A percentile compares a stretch with the other conserved stretches of the same genome.
Conservation (phyloP, 208 protist genomes). For the Sergeia podlipaevii region DNA sequence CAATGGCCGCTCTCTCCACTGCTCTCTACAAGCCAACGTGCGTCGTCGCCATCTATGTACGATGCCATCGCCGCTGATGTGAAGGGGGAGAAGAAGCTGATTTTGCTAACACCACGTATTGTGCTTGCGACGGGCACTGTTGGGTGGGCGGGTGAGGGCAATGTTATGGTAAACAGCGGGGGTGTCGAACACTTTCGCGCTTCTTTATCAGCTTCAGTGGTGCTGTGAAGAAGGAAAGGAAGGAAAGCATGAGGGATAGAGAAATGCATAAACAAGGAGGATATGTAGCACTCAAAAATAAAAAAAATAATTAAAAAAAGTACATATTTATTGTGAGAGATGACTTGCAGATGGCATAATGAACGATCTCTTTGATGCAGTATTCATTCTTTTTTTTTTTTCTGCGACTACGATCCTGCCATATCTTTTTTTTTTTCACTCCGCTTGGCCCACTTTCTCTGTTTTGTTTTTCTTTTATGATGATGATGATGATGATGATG, state of each 20-base stretch:
- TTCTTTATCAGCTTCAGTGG: conserved; percentile 71
- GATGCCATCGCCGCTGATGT: conserved; percentile 13
- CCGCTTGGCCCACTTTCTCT: too few relatives aligned
- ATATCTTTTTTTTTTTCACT: conserved; percentile 7
- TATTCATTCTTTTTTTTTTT: conserved; percentile 6
- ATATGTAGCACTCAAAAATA: too few relatives aligned
- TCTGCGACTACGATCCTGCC: not conserved
- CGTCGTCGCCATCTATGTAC: conserved; percentile 19
- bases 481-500: too few relatives aligned
- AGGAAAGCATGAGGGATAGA: not conserved
- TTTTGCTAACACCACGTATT: conserved; percentile 58
- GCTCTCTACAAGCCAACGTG: too few relatives aligned
- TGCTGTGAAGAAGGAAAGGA: conserved; percentile 15
- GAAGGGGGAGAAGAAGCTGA: conserved; percentile 15
- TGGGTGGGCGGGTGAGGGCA: conserved; percentile 71
- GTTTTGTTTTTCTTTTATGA: not conserved
- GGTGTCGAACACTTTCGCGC: conserved; percentile 37
- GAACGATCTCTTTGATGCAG: not conserved
- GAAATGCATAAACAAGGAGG: too few relatives aligned
- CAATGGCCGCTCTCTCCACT: too few relatives aligned
- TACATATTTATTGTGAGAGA: too few relatives aligned
- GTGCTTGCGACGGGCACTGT: conserved; percentile 33
- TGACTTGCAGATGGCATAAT: too few relatives aligned
- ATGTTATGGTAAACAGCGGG: conserved; percentile 27
- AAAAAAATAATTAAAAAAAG: too few relatives aligned